Base-by-base conservation (phyloP, 148 eudicot genomes). In the Fagopyrum esculentum region DNA sequence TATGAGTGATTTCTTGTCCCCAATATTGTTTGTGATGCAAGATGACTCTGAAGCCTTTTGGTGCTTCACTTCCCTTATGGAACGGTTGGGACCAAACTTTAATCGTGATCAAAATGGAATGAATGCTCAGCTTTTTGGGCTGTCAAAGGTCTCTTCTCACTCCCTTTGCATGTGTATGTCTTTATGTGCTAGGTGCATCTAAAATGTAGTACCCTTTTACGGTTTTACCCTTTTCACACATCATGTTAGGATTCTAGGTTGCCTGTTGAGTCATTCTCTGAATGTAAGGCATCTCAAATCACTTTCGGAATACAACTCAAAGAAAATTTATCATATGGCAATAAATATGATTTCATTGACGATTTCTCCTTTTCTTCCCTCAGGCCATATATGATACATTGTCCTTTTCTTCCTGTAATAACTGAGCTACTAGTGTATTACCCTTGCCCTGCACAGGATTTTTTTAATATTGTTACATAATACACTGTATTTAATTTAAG, bases 21-120 rank as follows among this genome's bases (percentile, higher is more conserved):
- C 97, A 26, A 79, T 95, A 74, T 80, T 92, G 82, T 95, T 80
- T 59, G 87, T 95, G 72, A 84, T 89, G 93, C 84, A 87, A 77
- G 97, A 95, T 72, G 96, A 92, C 71, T 86, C 89, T 71, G 90
- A 95, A 85, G 82, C 93, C 76, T 95, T 95, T 83, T 95, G 98
- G 98, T 95, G 98, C 82, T 95, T 95, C 76, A 93, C 88, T 85
- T 81, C 87, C 72, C 88, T 95, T 74, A 86, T 95, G 97, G 97
- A 92, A 76, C 92, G 92, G 13, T 89, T 95, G 74, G 98, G 97
- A 76, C 97, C 97, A 55, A 95, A 95, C 86, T 95, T 95, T 75
- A 95, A 95, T 72, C 92, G 98, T 73, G 98, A 95, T 78, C 98
- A 95, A 79, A 95, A 80, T 85, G 98, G 98, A 83, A 92, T 92